phyloP scores from a whole-genome alignment of 306 rosid species.

The Glycine tomentella region DNA sequence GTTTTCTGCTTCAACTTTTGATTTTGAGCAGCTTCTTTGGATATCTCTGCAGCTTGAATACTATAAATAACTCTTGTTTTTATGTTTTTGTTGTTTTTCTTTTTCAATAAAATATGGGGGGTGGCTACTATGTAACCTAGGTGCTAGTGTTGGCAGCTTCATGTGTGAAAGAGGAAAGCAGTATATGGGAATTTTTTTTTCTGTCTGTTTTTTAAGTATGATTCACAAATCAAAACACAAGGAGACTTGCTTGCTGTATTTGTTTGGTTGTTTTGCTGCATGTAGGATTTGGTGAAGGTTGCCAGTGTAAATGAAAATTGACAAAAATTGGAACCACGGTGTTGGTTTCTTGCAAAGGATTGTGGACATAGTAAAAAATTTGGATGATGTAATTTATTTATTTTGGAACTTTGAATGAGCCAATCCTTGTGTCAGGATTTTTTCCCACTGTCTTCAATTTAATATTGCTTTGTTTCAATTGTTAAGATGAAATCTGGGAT shows the following conservation, averaged over 20 bases:
- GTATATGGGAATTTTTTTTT: not conserved
- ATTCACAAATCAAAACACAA: not conserved
- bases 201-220: constrained; percentile 27
- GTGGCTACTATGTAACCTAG: not conserved
- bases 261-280: constrained; percentile 8
- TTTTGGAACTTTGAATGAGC: constrained; percentile 31
- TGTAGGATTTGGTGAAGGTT: constrained; percentile 25
- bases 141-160: constrained; percentile 14
- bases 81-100: not conserved
- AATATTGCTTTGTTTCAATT: constrained; percentile 31
- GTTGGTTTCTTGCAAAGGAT: constrained; percentile 15
- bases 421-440: constrained; percentile 6
- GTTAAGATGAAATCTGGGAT: constrained; percentile 29
- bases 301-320: not conserved
- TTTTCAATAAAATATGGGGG: not conserved
- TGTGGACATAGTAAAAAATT: not conserved
- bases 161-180: not conserved
- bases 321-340: constrained; percentile 1
- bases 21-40: constrained; percentile 9
- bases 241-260: constrained; percentile 19
- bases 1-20: constrained; percentile 4
- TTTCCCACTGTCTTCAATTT: constrained; percentile 25
- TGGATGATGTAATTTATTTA: not conserved
- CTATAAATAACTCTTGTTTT: not conserved
- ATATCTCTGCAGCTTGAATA: constrained; percentile 9